Percentiles rank a stretch among this genome's conserved stretches.
phyloP scores from a whole-genome alignment of 331 rosid genomes.

The Spiraea crenata region DNA sequence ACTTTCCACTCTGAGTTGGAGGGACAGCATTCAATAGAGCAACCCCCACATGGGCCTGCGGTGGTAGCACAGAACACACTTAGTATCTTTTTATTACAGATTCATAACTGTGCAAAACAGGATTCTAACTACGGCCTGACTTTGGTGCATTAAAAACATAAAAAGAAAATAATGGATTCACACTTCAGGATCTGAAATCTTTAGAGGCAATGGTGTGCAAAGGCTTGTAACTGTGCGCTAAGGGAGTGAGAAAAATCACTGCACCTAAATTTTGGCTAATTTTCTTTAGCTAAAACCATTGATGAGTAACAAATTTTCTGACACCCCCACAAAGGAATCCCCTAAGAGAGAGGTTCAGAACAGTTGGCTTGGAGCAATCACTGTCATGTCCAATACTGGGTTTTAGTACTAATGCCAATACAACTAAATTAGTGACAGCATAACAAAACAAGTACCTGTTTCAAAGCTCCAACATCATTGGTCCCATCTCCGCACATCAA shows the following conservation, averaged over 20 bases:
- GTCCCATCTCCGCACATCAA: constrained; percentile 99
- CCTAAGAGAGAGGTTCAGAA: too few relatives aligned
- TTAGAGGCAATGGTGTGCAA: not conserved
- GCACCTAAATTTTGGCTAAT: not conserved
- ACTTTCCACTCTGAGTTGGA: constrained; percentile 55
- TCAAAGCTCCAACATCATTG: constrained; percentile 96
- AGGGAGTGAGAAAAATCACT: not conserved
- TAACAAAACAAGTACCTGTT: constrained; percentile 57
- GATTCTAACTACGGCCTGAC: not conserved
- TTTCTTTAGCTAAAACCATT: not conserved
- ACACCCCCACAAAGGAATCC: not conserved
- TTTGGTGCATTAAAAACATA: not conserved
- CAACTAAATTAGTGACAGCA: not conserved
- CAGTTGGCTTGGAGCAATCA: not conserved
- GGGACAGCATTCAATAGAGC: constrained; percentile 85
- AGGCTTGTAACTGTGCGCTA: not conserved
- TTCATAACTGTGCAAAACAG: not conserved
- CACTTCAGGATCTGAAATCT: not conserved
- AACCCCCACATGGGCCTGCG: constrained; percentile 92
- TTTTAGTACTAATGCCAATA: not conserved
- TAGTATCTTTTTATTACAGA: not conserved
- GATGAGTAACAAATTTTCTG: not conserved
- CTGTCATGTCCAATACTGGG: not conserved
- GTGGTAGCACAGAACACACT: not conserved
- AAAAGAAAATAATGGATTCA: not conserved